Evolutionary conservation across 352 stramenopile species (phyloP).

Genomic region (Phytophthora gonapodyides): DNA sequence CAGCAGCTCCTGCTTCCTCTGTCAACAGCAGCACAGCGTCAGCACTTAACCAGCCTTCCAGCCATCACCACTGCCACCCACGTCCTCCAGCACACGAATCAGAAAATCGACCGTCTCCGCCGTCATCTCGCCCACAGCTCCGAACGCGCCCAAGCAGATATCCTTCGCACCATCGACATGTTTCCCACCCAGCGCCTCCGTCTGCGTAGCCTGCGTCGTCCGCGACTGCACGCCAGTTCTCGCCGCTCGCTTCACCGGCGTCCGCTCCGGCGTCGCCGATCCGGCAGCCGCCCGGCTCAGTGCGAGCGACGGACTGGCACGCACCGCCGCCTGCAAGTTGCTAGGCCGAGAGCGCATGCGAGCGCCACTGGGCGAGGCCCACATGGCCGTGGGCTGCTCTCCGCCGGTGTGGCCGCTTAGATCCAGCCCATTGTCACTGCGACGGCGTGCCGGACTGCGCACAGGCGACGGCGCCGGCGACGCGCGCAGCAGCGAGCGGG

Average conservation of each 20-base stretch:
- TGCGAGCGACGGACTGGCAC: constrained; percentile 43
- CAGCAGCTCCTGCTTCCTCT: constrained; percentile 55
- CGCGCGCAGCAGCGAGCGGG: constrained; percentile 32
- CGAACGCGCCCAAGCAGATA: constrained; percentile 48
- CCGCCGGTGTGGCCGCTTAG: neutral
- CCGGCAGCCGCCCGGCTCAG: constrained; percentile 21
- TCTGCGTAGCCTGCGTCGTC: constrained; percentile 37
- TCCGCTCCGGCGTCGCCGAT: constrained; percentile 11
- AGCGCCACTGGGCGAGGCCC: constrained; percentile 46
- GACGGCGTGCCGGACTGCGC: neutral
- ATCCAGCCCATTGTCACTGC: neutral
- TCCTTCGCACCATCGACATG: neutral
- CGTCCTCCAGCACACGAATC: constrained; percentile 66
- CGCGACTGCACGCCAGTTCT: constrained; percentile 14
- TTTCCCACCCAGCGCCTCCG: constrained; percentile 4
- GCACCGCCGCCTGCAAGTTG: constrained; percentile 44
- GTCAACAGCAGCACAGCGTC: neutral
- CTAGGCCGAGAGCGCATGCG: constrained; percentile 48
- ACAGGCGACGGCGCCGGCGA: constrained; percentile 18
- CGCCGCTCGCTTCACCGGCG: constrained; percentile 7
- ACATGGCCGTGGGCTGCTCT: constrained; percentile 19
- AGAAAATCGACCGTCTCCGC: constrained; percentile 73
- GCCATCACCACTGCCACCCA: constrained; percentile 19
- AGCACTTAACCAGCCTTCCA: neutral
- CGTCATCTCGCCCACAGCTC: constrained; percentile 53